Evolutionary conservation across 306 rosid genomes (phyloP), one percentile per base, ranked within the genome.

Genomic region (Prunus davidiana): DNA sequence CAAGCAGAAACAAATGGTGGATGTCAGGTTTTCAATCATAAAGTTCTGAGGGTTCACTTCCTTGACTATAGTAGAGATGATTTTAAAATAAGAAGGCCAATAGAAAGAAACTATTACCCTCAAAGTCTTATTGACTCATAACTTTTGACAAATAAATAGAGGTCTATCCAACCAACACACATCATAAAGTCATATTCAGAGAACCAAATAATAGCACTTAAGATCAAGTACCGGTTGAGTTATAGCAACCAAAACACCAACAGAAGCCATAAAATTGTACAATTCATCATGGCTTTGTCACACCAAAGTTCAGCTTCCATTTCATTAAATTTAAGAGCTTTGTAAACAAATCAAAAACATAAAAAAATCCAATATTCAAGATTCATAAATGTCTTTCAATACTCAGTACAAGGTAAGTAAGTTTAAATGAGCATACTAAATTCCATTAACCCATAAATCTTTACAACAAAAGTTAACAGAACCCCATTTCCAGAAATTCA

Each of bases 401-500:
- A 63, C 47, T 57, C 63, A 57, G 41, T 20, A 65, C 8, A 34
- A 22, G 12, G 38, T 18, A 19, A 38, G 66, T 18, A 43, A 18
- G 67, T 43, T 60, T 2, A 41, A 69, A 69, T 27, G 51, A 66
- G 74, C 49, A 51, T 13, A 63, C 72, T 49, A 50, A 46, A 34
- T 57, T 76, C 56, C 27, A 51, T 10, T 9, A 32, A 67, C n/a
- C 80, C 67, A 12, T 63, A 69, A 57, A n/a, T 32, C 8, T 56
- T 5, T 25, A 52, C 13, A 70, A 11, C 1, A 76, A 20, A 0
- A 65, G 24, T 0, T 32, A 34, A 34, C 64, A 25, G 12, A 8
- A 18, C 71, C 69, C 66, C 72, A 79, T 74, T 65, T 73, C 67
- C 41, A 77, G 66, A 76, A 58, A 58, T 43, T 32, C 19, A 71